phyloP scores from a whole-genome alignment of 495 filamentous ascomycete species.

The Aspergillus bertholletiae region DNA sequence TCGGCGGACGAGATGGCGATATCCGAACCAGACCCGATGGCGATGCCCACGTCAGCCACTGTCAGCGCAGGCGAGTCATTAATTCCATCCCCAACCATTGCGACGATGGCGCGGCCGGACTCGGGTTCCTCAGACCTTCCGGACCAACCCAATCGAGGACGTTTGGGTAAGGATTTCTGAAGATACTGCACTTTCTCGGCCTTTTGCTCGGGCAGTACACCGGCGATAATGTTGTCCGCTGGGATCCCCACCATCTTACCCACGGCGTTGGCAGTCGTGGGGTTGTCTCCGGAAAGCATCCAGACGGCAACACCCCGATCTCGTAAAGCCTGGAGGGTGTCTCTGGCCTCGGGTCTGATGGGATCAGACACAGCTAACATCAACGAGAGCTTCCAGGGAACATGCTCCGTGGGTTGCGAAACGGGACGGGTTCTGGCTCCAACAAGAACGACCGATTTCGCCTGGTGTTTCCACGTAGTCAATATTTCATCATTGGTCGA shows the following conservation, averaged over 20 bases:
- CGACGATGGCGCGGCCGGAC: slow-evolving; percentile 37
- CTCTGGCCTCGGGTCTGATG: slow-evolving; percentile 69
- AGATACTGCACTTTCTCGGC: slow-evolving; percentile 54
- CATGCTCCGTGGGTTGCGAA: slow-evolving; percentile 61
- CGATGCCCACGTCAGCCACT: slow-evolving; percentile 76
- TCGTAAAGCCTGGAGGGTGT: slow-evolving; percentile 66
- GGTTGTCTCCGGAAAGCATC: slow-evolving; percentile 90
- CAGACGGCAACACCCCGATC: slow-evolving; percentile 64
- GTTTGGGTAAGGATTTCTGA: too few relatives aligned
- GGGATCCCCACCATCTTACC: slow-evolving; percentile 75
- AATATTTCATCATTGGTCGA: too few relatives aligned
- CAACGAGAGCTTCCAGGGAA: too few relatives aligned
- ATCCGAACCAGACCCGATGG: slow-evolving; percentile 79
- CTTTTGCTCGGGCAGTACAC: slow-evolving; percentile 81
- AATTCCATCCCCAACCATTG: slow-evolving; percentile 80
- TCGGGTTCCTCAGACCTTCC: too few relatives aligned
- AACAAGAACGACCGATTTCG: too few relatives aligned
- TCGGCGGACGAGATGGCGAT: slow-evolving; percentile 77
- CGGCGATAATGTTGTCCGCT: slow-evolving; percentile 72
- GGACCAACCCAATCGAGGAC: too few relatives aligned
- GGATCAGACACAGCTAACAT: slow-evolving; percentile 73
- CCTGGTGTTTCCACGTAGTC: too few relatives aligned
- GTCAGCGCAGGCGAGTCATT: slow-evolving; percentile 85
- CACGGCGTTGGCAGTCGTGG: slow-evolving; percentile 55
- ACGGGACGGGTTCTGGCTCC: too few relatives aligned